Conservation (phyloP, 805 yeast species). For the Teunomyces atbi region DNA sequence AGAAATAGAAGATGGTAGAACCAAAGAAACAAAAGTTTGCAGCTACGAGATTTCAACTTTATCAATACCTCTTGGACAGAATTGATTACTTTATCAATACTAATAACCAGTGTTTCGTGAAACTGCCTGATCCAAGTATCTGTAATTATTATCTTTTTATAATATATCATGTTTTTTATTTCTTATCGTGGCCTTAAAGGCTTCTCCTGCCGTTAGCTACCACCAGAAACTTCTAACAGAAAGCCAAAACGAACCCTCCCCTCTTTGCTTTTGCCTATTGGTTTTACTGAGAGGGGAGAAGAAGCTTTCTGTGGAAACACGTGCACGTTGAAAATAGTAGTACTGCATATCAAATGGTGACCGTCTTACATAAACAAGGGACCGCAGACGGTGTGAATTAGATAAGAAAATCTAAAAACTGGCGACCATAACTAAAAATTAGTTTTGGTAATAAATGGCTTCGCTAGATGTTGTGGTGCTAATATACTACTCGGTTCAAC, state of each 20-base stretch:
- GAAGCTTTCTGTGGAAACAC: background rate
- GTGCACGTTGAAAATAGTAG: too few species aligned
- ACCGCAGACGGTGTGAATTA: too few species aligned
- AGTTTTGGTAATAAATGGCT: too few species aligned
- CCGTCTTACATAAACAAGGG: too few species aligned
- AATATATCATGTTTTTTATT: background rate
- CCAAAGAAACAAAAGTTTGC: background rate
- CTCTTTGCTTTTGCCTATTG: background rate
- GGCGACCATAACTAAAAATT: too few species aligned
- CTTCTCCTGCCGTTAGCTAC: conserved; percentile 3
- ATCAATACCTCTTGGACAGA: too few species aligned
- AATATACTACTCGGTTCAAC: too few species aligned
- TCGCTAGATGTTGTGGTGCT: too few species aligned
- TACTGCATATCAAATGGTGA: too few species aligned
- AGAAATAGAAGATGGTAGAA: background rate
- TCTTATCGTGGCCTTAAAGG: background rate
- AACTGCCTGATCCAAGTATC: background rate
- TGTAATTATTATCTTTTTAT: background rate
- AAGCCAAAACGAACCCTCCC: background rate
- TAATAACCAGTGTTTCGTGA: too few species aligned
- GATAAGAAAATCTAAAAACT: too few species aligned
- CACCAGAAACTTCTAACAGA: background rate
- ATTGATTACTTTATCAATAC: too few species aligned
- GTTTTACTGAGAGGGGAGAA: background rate
- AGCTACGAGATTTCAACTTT: background rate